Evolutionary conservation across 106 monocot species (phyloP).

Genomic region (Allium fistulosum): DNA sequence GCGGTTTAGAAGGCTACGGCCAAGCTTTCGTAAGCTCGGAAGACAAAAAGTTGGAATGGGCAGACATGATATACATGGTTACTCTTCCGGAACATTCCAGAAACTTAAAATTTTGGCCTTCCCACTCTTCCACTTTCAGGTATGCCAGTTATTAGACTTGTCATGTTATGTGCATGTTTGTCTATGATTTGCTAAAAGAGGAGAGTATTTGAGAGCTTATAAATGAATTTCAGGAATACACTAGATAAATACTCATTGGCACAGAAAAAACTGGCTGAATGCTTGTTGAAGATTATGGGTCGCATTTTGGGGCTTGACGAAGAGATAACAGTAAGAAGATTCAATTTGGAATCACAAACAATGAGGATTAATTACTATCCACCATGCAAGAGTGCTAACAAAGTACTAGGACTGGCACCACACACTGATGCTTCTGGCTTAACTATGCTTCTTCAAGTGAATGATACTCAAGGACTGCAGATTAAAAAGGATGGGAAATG

Average conservation of each 20-base stretch:
- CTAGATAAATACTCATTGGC: slow-evolving; percentile 26
- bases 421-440: slow-evolving; percentile 34
- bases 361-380: slow-evolving; percentile 60
- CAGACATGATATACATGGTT: slow-evolving; percentile 13
- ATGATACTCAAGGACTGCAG: slow-evolving; percentile 37
- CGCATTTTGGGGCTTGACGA: slow-evolving; percentile 23
- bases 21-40: slow-evolving; percentile 30
- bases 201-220: neutral
- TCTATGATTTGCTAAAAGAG: neutral
- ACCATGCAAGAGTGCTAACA: slow-evolving; percentile 23
- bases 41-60: slow-evolving; percentile 34
- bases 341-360: slow-evolving; percentile 13
- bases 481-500: slow-evolving; percentile 29
- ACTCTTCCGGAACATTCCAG: slow-evolving; percentile 10
- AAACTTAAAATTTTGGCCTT: slow-evolving; percentile 28
- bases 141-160: neutral
- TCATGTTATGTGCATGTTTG: neutral
- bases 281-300: slow-evolving; percentile 17
- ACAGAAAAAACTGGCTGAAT: neutral
- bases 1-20: slow-evolving; percentile 24
- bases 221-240: slow-evolving; percentile 16
- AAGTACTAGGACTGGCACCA: slow-evolving; percentile 38
- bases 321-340: neutral
- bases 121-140: slow-evolving; percentile 33
- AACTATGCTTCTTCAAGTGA: slow-evolving; percentile 38